Evolutionary conservation across 345 rosid species (phyloP), one percentile per base, ranked within the genome.

Genomic region (Moricandia moricandioides): DNA sequence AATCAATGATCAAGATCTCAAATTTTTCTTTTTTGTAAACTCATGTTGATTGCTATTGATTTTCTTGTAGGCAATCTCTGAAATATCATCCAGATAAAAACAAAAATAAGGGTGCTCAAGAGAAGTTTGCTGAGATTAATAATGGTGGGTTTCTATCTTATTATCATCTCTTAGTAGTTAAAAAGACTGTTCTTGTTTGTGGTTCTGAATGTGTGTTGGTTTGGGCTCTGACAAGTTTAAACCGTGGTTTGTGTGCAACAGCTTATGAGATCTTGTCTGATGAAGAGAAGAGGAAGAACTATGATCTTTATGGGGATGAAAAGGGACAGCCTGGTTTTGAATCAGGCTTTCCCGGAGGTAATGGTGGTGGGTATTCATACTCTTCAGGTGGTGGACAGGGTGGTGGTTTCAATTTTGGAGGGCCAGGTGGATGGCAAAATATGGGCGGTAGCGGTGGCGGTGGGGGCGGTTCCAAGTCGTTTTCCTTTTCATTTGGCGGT

Each of bases 181-280:
- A 2, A 17, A 12, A 17, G 11, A 6, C 27, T 54, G 18, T 37
- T 69, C 65, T 75, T 69, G 49, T 35, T 39, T 52, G 35, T 29
- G 12, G 47, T 2, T 4, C 9, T 39, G 64, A 7, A 29, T 9
- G 11, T 54, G 0, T 63, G 21, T 12, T 56, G 14, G 47, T 58
- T 39, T 58, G 63, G 14, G n/a, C 59, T 54, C 58, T 72, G 69
- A 70, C 34, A 40, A 70, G 18, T 37, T 9, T 68, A 12, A 67
- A 74, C 59, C 47, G 0, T 65, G 24, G 11, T 69, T 30, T 57
- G 75, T 81, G 66, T 78, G 76, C 72, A 16, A 78, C 88, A 95
- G 97, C 99, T 7, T 95, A 95, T 80, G 99, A 95, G 71, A 87
- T 95, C 66, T 83, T 92, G 69, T 90, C 97, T 31, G 96, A 95